A percentile compares a stretch with the other conserved stretches of the same genome.
These are phyloP conservation scores for Cladorrhinum samala DNA, from an alignment of 495 filamentous ascomycete species.

Conservation along the genomic window DNA sequence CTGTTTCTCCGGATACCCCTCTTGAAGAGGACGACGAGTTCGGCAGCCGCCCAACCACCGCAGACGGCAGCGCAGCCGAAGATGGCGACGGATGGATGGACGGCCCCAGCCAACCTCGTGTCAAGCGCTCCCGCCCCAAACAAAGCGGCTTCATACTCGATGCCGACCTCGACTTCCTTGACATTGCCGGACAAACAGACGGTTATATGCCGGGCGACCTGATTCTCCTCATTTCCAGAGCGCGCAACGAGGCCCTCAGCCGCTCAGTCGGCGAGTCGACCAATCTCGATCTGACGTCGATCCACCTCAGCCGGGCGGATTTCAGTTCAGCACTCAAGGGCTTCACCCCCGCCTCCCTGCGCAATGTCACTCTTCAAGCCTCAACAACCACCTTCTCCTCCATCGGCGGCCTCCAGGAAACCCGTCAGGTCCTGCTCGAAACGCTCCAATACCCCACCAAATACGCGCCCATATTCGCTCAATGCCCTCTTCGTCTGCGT, in stretches of 20 bases:
- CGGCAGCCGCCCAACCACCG: slow-evolving; percentile 47
- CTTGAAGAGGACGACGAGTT: slow-evolving; percentile 29
- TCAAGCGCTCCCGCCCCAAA: slow-evolving; percentile 17
- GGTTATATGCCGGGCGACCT: slow-evolving; percentile 97
- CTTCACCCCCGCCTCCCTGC: slow-evolving; percentile 89
- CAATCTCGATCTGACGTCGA: slow-evolving; percentile 25
- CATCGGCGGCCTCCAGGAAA: slow-evolving; percentile 82
- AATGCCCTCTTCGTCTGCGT: slow-evolving; percentile 85
- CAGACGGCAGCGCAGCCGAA: slow-evolving; percentile 40
- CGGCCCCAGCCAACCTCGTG: slow-evolving; percentile 34
- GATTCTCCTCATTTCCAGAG: slow-evolving; percentile 74
- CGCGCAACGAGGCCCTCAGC: slow-evolving; percentile 85
- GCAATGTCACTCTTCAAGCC: slow-evolving; percentile 86
- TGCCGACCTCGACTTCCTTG: slow-evolving; percentile 79
- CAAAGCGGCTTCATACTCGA: slow-evolving; percentile 62
- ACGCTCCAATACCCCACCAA: slow-evolving; percentile 96
- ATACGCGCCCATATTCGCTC: slow-evolving; percentile 95
- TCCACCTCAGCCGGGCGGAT: slow-evolving; percentile 62
- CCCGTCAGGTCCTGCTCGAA: slow-evolving; percentile 80
- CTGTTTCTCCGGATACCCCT: slow-evolving; percentile 34
- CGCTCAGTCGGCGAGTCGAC: slow-evolving; percentile 51
- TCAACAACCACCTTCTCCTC: slow-evolving; percentile 83
- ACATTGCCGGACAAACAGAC: slow-evolving; percentile 86
- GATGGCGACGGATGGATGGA: slow-evolving; percentile 67
- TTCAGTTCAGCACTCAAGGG: slow-evolving; percentile 79